Base-by-base conservation (phyloP, 805 yeast genomes). In the Zygosaccharomyces lentus region DNA sequence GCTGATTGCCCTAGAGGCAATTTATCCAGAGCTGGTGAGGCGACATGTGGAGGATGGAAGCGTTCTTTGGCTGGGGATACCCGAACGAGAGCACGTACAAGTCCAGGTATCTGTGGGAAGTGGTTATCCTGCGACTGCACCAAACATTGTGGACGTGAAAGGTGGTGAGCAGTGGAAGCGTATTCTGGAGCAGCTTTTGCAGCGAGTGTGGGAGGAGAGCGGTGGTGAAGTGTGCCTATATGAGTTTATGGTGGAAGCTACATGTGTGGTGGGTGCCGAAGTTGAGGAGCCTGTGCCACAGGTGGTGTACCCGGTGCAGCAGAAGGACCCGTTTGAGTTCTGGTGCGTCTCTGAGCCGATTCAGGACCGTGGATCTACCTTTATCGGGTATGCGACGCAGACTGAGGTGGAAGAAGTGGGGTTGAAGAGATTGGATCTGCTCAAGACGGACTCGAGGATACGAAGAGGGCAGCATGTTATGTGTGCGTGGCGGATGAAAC, bases 311-410 rank as follows among this genome's bases (percentile, higher is more conserved):
- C 15, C 10, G 3, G 15, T 3, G 32, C 54, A 54, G 8, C 30
- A 54, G 15, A 10, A 2, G 0, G 78, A 84, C 52, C 78, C 78
- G 0, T 62, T 85, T n/a, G 76, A 71, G 34, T 84, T 83, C 1
- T 93, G 98, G 98, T 58, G 68, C 0, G 72, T 74, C 9, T 83
- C 95, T 1, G 95, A 85, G 1, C 85, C 95, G 0, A 75, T 90
- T 1, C 68, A 74, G 1, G 99, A 91, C 62, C 69, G 97, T 46
- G 88, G 87, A 10, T 88, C 96, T 0, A 82, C 87, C 1, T 91
- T 91, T 56, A 75, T 88, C 42, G 97, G 85, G 0, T 84, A 80
- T 60, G 87, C 90, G 0, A 69, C 80, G 30, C 67, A 64, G 38
- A 91, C 82, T 0, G 60, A 72, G 13, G 73, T 84, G 0, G 82